Evolutionary conservation across 768 basidiomycete species (phyloP), one percentile per base, ranked within the genome.

Genomic region (Phaeotremella skinneri): DNA sequence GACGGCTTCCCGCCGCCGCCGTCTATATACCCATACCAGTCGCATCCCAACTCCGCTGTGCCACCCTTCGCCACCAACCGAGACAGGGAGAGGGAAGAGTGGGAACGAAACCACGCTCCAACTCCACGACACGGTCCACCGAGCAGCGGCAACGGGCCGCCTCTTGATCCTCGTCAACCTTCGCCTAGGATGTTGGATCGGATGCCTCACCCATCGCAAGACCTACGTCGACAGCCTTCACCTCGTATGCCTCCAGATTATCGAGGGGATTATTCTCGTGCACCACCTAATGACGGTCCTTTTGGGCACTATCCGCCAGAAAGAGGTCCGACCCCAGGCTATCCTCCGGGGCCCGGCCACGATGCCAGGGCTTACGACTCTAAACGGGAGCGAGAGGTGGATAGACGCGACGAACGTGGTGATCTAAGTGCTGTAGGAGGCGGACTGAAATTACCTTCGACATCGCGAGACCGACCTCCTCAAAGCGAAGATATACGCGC

Each of bases 91-190:
- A 49, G 63, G n/a, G 64, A 68, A 31, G 72, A 80, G 6, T 80
- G 79, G 66, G 81, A 80, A 31, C 78, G 82, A 14, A 87, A 86
- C 2, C 43, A 21, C 6, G 21, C 88, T 87, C 64, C 82, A 84
- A 17, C 17, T 76, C 80, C 55, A 87, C 86, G 71, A 87, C 87
- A 14, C 61, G 57, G 16, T 56, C 61, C 25, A 56, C 61, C 14
- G 61, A 49, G 49, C 67, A 56, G 26, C 56, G 39, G 31, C 53
- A 34, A 52, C 34, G 25, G 21, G 27, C 25, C 47, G 20, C 11
- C 23, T 31, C 26, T n/a, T 32, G 60, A 55, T 48, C 58, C 51
- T 29, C 54, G 62, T 16, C 31, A 64, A 27, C 82, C 85, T 17
- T 85, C 86, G 5, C 80, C 62, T 3, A 42, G 59, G 2, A 25